Conservation (phyloP, 192 early-diverging fungal genomes). For the Coemansia sp. region DNA sequence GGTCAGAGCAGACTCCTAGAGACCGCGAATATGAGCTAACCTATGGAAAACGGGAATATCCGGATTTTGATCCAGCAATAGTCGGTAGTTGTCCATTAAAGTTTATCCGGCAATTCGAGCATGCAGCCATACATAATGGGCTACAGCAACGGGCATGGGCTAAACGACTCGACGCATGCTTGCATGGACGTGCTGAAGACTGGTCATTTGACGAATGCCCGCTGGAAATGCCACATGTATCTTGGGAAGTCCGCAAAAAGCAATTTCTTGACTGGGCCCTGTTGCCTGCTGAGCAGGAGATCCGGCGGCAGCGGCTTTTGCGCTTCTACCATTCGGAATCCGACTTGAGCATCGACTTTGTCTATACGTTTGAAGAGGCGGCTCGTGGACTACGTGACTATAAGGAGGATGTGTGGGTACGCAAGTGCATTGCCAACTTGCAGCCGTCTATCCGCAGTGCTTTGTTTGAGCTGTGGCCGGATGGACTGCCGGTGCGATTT, state of each 20-base stretch:
- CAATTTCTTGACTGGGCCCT: conserved; percentile 55
- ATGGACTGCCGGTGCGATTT: conserved; percentile 47
- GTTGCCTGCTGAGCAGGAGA: conserved; percentile 50
- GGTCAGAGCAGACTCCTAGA: neutral
- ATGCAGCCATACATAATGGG: conserved; percentile 50
- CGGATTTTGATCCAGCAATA: conserved; percentile 44
- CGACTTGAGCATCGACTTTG: conserved; percentile 53
- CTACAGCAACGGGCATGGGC: conserved; percentile 45
- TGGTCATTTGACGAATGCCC: conserved; percentile 53
- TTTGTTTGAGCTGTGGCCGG: conserved; percentile 51
- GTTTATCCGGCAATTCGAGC: conserved; percentile 49
- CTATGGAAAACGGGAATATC: conserved; percentile 45
- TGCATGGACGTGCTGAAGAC: conserved; percentile 45
- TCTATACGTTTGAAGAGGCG: conserved; percentile 48
- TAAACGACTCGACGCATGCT: conserved; percentile 43
- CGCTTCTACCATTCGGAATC: conserved; percentile 47
- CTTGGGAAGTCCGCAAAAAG: conserved; percentile 44
- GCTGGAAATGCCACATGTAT: conserved; percentile 22
- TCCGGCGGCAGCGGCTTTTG: conserved; percentile 43
- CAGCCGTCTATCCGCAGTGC: conserved; percentile 35
- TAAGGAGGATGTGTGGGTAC: conserved; percentile 51
- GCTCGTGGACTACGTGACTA: conserved; percentile 45
- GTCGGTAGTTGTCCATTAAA: conserved; percentile 28
- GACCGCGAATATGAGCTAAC: conserved; percentile 39
- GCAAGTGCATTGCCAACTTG: conserved; percentile 51